Evolutionary conservation across 495 filamentous ascomycete genomes (phyloP), one percentile per base, ranked within the genome.

Genomic region (Penicillium verhagenii): DNA sequence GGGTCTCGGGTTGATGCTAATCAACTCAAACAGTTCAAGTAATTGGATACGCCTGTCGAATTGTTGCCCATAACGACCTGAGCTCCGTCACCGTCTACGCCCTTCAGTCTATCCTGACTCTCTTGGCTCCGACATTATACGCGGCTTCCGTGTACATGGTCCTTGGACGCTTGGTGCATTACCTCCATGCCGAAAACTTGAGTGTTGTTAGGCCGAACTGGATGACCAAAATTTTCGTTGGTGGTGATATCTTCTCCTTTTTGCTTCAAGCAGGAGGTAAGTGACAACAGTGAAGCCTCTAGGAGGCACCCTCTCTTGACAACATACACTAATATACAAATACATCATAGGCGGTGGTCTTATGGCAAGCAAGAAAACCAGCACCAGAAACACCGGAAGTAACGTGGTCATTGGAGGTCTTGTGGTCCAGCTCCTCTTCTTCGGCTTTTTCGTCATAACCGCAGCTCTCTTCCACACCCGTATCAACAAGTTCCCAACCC

Each of bases 121-220:
- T 72, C 5, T 58, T 82, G n/a, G 75, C 79, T 3, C 80, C 79
- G 4, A 76, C 75, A 3, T 58, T 82, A 19, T 79, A 76, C 54
- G 78, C 82, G 3, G 82, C 82, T 4, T 82, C 80, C 0, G 73
- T 84, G 18, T 85, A 84, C 65, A 85, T 83, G 79, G 69, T 79
- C 24, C 78, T 85, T n/a, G 82, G 76, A 0, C 71, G 81, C n/a
- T 43, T 81, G 9, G 74, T 84, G 43, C 59, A 54, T 1, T 61
- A 75, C 31, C 68, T 80, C 1, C 57, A 77, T 16, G 82, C 73
- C 16, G 79, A 82, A 24, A 16, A 29, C 2, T 45, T 57, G 2
- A 68, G 59, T 29, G n/a, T 68, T 4, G 53, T 69, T 5, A 48
- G n/a, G n/a, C 53, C 5, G 50, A 59, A 54, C n/a, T 72, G 66